Evolutionary conservation across 257 asterid genomes (phyloP).

Genomic region (Orobanche coerulescens): DNA sequence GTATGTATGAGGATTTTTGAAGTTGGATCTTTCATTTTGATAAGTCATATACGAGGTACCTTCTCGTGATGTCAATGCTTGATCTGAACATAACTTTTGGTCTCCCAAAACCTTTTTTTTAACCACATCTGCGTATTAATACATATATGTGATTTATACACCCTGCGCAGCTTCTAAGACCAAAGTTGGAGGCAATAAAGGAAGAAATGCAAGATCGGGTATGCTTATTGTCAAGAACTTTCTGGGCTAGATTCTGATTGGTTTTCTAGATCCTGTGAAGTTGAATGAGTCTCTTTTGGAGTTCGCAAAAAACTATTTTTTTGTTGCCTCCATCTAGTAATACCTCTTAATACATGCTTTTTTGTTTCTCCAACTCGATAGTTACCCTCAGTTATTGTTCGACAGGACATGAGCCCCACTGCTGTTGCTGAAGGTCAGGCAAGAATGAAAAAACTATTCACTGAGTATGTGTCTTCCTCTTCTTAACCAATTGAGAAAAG

Average conservation of each 20-base stretch:
- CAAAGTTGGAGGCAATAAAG: constrained; percentile 59
- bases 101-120: constrained; percentile 16
- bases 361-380: constrained; percentile 15
- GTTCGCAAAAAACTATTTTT: constrained; percentile 12
- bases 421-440: constrained; percentile 82
- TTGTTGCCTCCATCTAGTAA: constrained; percentile 13
- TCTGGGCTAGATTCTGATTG: neutral
- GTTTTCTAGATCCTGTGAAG: neutral
- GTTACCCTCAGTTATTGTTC: constrained; percentile 14
- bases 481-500: constrained; percentile 15
- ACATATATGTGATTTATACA: constrained; percentile 21
- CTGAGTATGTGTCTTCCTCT: constrained; percentile 49
- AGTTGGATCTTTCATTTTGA: neutral
- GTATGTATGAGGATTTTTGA: neutral
- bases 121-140: constrained; percentile 9
- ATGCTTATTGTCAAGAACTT: constrained; percentile 19
- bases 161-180: constrained; percentile 65
- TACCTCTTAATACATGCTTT: neutral
- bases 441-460: constrained; percentile 49
- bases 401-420: constrained; percentile 64
- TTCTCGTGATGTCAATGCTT: constrained; percentile 1
- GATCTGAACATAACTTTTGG: neutral
- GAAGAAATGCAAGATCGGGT: constrained; percentile 76
- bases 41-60: constrained; percentile 1
- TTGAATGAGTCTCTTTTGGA: neutral